These are phyloP conservation scores for Zoysia japonica DNA, from an alignment of 176 grass and related monocot genomes.

Conservation along the genomic window DNA sequence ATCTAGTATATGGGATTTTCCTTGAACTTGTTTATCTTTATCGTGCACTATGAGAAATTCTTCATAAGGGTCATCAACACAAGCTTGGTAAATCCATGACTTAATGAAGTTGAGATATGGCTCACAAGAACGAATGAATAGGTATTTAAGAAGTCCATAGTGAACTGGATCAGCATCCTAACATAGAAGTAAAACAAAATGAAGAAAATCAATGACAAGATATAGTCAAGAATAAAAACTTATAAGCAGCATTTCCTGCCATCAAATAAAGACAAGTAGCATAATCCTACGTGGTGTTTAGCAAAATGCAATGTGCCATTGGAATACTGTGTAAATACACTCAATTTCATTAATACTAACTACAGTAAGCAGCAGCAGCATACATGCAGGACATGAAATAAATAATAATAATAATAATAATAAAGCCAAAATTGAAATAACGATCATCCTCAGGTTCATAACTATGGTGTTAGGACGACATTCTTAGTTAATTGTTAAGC, in stretches of 20 bases:
- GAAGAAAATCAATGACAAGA: slow-evolving; percentile 23
- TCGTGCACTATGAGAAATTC: slow-evolving; percentile 69
- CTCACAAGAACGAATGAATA: slow-evolving; percentile 79
- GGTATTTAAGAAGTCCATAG: slow-evolving; percentile 80
- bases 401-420: background rate
- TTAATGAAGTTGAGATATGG: slow-evolving; percentile 92
- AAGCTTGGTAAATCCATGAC: slow-evolving; percentile 89
- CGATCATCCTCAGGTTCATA: background rate
- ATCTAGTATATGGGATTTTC: slow-evolving; percentile 28
- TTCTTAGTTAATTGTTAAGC: background rate
- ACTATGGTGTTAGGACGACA: background rate
- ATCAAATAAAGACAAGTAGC: slow-evolving; percentile 22
- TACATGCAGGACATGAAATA: slow-evolving; percentile 13
- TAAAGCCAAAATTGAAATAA: background rate
- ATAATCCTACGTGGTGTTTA: background rate
- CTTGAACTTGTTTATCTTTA: slow-evolving; percentile 44
- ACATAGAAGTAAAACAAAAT: slow-evolving; percentile 45
- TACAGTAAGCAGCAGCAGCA: slow-evolving; percentile 13
- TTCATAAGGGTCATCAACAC: slow-evolving; percentile 76
- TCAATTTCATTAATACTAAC: slow-evolving; percentile 14
- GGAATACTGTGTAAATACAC: background rate
- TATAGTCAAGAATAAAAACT: slow-evolving; percentile 10
- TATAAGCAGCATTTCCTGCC: background rate
- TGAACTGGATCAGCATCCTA: slow-evolving; percentile 93
- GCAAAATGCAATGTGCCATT: slow-evolving; percentile 18